These are phyloP conservation scores for Alternaria sp. DNA, from an alignment of 2,329 filamentous ascomycete genomes.

Conservation along the genomic window DNA sequence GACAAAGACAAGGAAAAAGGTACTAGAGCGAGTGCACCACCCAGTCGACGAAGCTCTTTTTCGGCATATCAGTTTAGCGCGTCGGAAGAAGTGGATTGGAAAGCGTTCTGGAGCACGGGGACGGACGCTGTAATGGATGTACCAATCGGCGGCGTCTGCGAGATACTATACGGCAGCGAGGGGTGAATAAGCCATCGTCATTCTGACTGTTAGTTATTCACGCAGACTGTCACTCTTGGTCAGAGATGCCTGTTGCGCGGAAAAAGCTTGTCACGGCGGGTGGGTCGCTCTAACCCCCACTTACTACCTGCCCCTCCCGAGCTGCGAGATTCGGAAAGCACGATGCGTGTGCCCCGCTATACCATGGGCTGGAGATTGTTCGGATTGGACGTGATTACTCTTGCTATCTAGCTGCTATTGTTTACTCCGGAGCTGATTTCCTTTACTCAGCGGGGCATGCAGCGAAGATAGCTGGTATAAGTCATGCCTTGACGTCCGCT, in stretches of 20 bases:
- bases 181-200: constrained; percentile 25
- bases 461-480: constrained; percentile 27
- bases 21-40: constrained; percentile 54
- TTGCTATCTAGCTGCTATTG: constrained; percentile 21
- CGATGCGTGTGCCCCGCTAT: constrained; percentile 28
- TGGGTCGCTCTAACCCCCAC: constrained; percentile 30
- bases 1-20: constrained; percentile 48
- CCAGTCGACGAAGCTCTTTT: constrained; percentile 40
- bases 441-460: constrained; percentile 27
- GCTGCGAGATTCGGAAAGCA: constrained; percentile 32
- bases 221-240: not conserved
- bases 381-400: constrained; percentile 19
- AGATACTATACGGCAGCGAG: constrained; percentile 82
- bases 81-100: constrained; percentile 72
- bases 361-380: not conserved
- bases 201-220: constrained; percentile 23
- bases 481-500: constrained; percentile 6
- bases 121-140: constrained; percentile 99
- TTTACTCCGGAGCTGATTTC: constrained; percentile 14
- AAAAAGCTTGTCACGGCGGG: constrained; percentile 28
- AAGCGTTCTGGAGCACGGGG: constrained; percentile 84
- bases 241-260: constrained; percentile 3
- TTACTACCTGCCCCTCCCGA: constrained; percentile 27
- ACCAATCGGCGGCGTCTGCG: constrained; percentile 91
- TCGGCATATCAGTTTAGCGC: constrained; percentile 49